Evolutionary conservation across 1,284 basidiomycete genomes (phyloP), one percentile per base, ranked within the genome.

Genomic region (Pascua guehoae): DNA sequence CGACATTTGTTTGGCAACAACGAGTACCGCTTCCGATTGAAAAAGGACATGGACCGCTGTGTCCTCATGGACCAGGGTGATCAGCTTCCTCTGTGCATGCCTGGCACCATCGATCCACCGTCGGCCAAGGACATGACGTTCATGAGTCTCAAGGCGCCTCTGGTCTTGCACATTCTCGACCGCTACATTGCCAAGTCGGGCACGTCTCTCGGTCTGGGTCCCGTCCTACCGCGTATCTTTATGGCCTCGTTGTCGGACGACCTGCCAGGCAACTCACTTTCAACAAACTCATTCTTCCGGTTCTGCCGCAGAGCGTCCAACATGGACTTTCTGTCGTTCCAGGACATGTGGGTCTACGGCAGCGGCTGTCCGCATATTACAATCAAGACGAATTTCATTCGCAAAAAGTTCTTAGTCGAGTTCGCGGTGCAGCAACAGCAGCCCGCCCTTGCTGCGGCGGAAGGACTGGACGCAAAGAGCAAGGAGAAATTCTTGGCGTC

Each of bases 341-440:
- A 91, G 32, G 92, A 98, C 70, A 95, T 98, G 74, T 98, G 96
- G 96, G 91, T 99, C 63, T 96, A 94, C 70, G 93, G 93, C 12
- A 95, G 91, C 71, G 96, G 96, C 5, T 97, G 93, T 72, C 96
- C 96, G 0, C 84, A 87, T 11, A 94, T 98, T 73, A 85, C 85
- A 1, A 89, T 98, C 73, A 85, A 86, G 42, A 92, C 95, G 2
- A 87, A 87, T 45, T 98, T 98, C 79, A 97, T 98, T 74, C 83
- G 93, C 64, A 98, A 98, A 81, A 95, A 94, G 79, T 94, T 98
- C 86, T 87, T 91, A 1, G 93, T 98, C 51, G 96, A 98, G 77
- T 89, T 98, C 65, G 88, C 87, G 12, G 92, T 98, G 83, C 83
- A 87, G 57, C 95, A 98, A 76, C 86, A 88, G 52, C 85, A 87